Percentiles rank a stretch among this genome's conserved stretches.
Conservation (phyloP, 768 basidiomycete species). For the Coprinopsis marcescibilis region DNA sequence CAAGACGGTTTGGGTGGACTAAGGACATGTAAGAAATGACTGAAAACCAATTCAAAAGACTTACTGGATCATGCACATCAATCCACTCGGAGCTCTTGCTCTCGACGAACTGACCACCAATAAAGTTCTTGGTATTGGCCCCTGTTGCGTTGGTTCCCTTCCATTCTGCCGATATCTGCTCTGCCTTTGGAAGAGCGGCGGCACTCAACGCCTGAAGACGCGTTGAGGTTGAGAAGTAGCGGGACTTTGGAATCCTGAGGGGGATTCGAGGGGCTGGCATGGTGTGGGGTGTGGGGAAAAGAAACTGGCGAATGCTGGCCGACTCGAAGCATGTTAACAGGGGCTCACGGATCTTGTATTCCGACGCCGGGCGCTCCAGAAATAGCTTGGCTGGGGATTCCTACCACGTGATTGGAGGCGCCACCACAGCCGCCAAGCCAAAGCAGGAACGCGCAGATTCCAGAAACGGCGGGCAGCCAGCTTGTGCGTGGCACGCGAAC, state of each 20-base stretch:
- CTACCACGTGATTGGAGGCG: not conserved
- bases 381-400: too few relatives aligned
- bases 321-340: not conserved
- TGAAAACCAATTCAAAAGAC: not conserved
- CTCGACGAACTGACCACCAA: slow-evolving; percentile 85
- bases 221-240: slow-evolving; percentile 41
- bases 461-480: too few relatives aligned
- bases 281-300: slow-evolving; percentile 12
- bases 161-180: slow-evolving; percentile 71
- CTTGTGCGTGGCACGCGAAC: too few relatives aligned
- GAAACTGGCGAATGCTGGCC: not conserved
- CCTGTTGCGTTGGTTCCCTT: slow-evolving; percentile 83
- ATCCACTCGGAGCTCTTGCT: slow-evolving; percentile 76
- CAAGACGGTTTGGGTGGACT: slow-evolving; percentile 90
- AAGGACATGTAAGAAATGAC: not conserved
- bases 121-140: slow-evolving; percentile 87
- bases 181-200: slow-evolving; percentile 54
- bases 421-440: too few relatives aligned
- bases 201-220: slow-evolving; percentile 46
- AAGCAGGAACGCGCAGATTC: too few relatives aligned
- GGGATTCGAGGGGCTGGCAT: slow-evolving; percentile 31
- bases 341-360: not conserved
- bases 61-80: slow-evolving; percentile 84
- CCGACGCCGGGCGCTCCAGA: not conserved
- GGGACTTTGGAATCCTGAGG: slow-evolving; percentile 21